A percentile compares a stretch with the other conserved stretches of the same genome.
Conservation (phyloP, 2,329 filamentous ascomycete genomes). For the Pseudogymnoascus sp. region DNA sequence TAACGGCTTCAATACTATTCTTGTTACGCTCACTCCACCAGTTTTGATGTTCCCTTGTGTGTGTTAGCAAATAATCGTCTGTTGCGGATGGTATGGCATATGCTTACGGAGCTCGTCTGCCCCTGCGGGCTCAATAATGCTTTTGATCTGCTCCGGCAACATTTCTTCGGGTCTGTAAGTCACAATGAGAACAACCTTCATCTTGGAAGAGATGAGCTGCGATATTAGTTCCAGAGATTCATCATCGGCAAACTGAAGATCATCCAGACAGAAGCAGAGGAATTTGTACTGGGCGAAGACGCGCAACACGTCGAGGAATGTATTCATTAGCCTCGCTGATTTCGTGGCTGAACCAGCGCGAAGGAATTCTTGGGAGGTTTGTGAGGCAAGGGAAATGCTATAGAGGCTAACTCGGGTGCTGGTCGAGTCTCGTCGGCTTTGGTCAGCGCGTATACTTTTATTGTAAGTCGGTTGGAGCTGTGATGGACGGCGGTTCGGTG, state of each 20-base stretch:
- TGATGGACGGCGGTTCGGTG: constrained; percentile 2
- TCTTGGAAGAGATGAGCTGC: constrained; percentile 68
- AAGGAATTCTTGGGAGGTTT: constrained; percentile 53
- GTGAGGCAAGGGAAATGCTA: constrained; percentile 33
- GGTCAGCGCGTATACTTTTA: constrained; percentile 23
- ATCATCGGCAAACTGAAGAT: constrained; percentile 82
- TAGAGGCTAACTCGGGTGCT: constrained; percentile 24
- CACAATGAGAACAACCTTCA: constrained; percentile 76
- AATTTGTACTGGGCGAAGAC: constrained; percentile 77
- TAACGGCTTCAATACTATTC: constrained; percentile 65
- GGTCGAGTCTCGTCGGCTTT: constrained; percentile 23
- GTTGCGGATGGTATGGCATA: not conserved
- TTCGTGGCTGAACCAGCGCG: constrained; percentile 52
- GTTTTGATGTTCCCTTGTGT: constrained; percentile 24
- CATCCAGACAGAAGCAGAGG: constrained; percentile 82
- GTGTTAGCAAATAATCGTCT: constrained; percentile 18
- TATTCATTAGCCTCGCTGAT: constrained; percentile 73
- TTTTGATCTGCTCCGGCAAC: constrained; percentile 46
- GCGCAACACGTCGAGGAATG: constrained; percentile 76
- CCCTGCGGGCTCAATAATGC: constrained; percentile 47
- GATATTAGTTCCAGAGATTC: constrained; percentile 79
- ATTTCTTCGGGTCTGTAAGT: constrained; percentile 66
- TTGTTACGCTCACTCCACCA: constrained; percentile 55
- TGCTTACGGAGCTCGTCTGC: constrained; percentile 41
- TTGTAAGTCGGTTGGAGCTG: constrained; percentile 23